These are phyloP conservation scores for Coelastrella sp. DNA, from an alignment of 139 green algal genomes.

Conservation along the genomic window DNA sequence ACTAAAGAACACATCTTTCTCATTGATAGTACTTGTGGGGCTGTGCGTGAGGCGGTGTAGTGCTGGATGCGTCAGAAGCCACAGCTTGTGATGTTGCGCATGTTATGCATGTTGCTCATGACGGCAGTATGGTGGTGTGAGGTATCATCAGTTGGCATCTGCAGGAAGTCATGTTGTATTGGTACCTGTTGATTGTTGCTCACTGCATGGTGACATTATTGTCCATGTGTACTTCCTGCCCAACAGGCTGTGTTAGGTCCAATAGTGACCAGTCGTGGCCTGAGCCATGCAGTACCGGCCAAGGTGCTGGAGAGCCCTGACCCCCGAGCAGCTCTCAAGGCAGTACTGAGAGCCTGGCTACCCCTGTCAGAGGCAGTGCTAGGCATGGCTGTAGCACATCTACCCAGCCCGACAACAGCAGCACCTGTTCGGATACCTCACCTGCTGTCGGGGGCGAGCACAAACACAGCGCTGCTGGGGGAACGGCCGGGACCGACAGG, in stretches of 20 bases:
- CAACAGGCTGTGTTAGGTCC: slow-evolving; percentile 63
- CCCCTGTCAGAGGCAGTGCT: slow-evolving; percentile 90
- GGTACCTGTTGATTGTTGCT: not conserved
- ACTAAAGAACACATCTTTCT: too few relatives aligned
- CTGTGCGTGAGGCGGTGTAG: not conserved
- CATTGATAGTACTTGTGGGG: not conserved
- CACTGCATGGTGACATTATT: not conserved
- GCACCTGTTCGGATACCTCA: slow-evolving; percentile 71
- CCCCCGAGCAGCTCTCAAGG: slow-evolving; percentile 68
- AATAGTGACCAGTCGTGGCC: slow-evolving; percentile 78
- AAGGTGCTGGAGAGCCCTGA: slow-evolving; percentile 69
- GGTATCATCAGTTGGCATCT: too few relatives aligned
- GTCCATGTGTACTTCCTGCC: too few relatives aligned
- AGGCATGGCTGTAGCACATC: slow-evolving; percentile 84
- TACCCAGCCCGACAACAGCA: slow-evolving; percentile 82
- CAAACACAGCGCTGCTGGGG: not conserved
- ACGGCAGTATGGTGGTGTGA: too few relatives aligned
- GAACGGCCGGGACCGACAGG: not conserved
- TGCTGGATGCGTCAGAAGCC: not conserved
- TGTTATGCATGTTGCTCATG: too few relatives aligned
- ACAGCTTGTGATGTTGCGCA: not conserved
- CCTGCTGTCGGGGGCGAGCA: slow-evolving; percentile 70
- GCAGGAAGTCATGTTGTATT: too few relatives aligned
- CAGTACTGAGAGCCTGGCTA: slow-evolving; percentile 92
- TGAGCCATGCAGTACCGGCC: slow-evolving; percentile 57